Percentiles rank a stretch among this genome's conserved stretches.
Conservation (phyloP, 2,329 filamentous ascomycete species). For the Colletotrichum simmondsii region DNA sequence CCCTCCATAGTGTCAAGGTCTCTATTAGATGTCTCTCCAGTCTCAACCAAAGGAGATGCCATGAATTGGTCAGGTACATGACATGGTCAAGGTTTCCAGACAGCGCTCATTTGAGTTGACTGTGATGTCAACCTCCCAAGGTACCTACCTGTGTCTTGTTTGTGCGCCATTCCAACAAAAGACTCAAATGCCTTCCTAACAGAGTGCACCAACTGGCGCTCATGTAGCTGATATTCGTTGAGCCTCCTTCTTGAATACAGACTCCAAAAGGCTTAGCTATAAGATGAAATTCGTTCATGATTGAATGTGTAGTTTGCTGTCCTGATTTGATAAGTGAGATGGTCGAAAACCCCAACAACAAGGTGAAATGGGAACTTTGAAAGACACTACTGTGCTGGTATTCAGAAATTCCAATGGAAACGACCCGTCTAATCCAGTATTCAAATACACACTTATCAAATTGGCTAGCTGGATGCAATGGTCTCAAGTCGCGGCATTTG, state of each 20-base stretch:
- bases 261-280: neutral
- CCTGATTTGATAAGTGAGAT: neutral
- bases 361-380: neutral
- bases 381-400: neutral
- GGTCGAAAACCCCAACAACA: neutral
- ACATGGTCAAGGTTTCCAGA: neutral
- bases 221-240: neutral
- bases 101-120: neutral
- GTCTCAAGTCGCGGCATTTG: neutral
- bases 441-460: neutral
- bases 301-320: neutral
- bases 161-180: too few species aligned
- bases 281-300: neutral
- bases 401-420: too few species aligned
- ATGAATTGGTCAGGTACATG: neutral
- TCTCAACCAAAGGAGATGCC: neutral
- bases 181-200: neutral
- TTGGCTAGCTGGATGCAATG: neutral
- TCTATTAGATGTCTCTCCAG: neutral
- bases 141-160: neutral
- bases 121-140: neutral
- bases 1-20: slow-evolving; percentile 9
- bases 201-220: neutral
- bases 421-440: too few species aligned
- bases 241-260: neutral